Evolutionary conservation across 164 flowering plant genomes (phyloP).

Genomic region (Kingdonia uniflora): DNA sequence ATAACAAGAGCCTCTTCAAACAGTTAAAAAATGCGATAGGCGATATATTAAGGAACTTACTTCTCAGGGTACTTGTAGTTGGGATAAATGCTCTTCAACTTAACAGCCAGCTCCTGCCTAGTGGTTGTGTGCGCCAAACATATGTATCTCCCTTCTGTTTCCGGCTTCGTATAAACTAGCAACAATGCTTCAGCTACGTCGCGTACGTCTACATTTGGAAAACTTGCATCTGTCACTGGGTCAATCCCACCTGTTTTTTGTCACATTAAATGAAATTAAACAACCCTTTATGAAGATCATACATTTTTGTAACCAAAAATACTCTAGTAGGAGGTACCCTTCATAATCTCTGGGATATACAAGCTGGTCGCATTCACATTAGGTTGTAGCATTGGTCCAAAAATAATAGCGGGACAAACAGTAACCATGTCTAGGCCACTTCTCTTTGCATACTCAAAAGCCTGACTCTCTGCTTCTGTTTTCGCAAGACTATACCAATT

Average conservation of each 20-base stretch:
- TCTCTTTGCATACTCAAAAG: constrained; percentile 30
- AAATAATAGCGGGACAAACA: constrained; percentile 36
- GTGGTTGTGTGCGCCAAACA: constrained; percentile 22
- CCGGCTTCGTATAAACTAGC: constrained; percentile 35
- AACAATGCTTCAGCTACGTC: constrained; percentile 47
- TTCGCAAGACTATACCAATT: constrained; percentile 42
- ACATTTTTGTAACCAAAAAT: neutral
- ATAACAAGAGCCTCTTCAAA: neutral
- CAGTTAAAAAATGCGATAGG: neutral
- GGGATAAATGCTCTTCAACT: constrained; percentile 36
- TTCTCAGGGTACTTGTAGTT: constrained; percentile 29
- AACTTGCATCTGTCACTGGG: constrained; percentile 17
- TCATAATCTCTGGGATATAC: constrained; percentile 25
- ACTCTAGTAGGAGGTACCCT: constrained; percentile 18
- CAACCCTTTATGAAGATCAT: neutral
- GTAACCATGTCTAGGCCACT: constrained; percentile 34
- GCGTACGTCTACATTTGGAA: constrained; percentile 37
- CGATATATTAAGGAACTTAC: constrained; percentile 4
- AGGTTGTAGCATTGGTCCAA: constrained; percentile 48
- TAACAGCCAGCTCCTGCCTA: constrained; percentile 24
- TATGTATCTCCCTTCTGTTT: constrained; percentile 54
- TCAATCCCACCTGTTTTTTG: constrained; percentile 22
- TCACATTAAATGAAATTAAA: neutral
- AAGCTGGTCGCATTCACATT: constrained; percentile 32
- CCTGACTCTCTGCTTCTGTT: constrained; percentile 43